Base-by-base conservation (phyloP, 768 basidiomycete genomes). In the Rhodocollybia butyracea region DNA sequence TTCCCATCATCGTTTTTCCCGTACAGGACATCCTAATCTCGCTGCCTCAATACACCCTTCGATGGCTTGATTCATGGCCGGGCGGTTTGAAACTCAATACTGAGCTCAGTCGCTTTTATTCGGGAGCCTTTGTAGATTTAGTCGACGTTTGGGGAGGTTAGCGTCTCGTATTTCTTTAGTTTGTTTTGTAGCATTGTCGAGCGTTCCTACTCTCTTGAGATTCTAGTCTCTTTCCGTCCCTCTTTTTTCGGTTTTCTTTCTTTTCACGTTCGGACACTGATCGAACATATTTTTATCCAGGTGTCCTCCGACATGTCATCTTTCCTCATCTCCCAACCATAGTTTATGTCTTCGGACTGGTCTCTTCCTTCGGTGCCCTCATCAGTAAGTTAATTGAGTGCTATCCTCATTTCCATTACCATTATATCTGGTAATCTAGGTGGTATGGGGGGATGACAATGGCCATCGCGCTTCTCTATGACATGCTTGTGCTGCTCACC, bases 41-140 rank as follows among this genome's bases (percentile, higher is more conserved):
- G 2, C 70, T 73, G 46, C 66, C 88, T 8, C 78, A 80, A 40
- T 70, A 73, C 15, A 75, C 79, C 0, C 74, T 98, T 2, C 62
- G 76, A 1, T 98, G 94, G 95, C 77, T 99, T 12, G 89, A 97
- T 66, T 84, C 89, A 57, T 98, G 96, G 96, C 96, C 96, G 0
- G 94, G 87, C 1, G 96, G 97, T 1, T 73, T 99, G 38, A 99
- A 99, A 70, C 84, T 99, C 51, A 98, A 98, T 64, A 91, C 92
- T 0, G 91, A 98, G 61, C 79, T 99, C n/a, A 91, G 92, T 61
- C 75, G 77, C 24, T 89, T 97, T 66, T 89, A 92, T 63, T 83
- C 86, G n/a, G 78, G 84, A 56, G 77, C 81, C 0, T 86, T 97
- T 47, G 74, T 86, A 2, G 78, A 78, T 24, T 59, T 91, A 13